phyloP scores from a whole-genome alignment of 331 rosid species.

The Malus hybrid region DNA sequence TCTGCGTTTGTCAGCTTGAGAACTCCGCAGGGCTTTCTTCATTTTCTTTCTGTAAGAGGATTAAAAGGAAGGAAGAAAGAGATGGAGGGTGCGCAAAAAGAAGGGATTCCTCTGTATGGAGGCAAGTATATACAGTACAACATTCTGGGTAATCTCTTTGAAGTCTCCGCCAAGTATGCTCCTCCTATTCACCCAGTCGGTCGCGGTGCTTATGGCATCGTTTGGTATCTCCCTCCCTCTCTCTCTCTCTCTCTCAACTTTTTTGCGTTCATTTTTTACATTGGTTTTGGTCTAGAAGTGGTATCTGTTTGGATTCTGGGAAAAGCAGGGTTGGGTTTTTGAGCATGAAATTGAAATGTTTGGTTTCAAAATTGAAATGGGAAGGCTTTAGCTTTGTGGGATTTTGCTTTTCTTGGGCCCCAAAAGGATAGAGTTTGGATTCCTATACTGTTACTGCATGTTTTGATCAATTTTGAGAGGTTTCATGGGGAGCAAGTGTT shows the following conservation, averaged over 20 bases:
- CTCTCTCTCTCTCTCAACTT: neutral
- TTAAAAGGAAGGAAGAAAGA: neutral
- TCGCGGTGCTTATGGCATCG: conserved; percentile 94
- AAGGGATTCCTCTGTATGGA: conserved; percentile 35
- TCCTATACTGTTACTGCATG: neutral
- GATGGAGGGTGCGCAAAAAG: conserved; percentile 34
- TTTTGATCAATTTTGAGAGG: neutral
- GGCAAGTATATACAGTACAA: conserved; percentile 62
- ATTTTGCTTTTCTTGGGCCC: neutral
- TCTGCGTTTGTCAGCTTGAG: neutral
- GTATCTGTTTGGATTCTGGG: neutral
- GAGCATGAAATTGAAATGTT: neutral
- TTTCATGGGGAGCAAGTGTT: neutral
- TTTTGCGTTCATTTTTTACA: neutral
- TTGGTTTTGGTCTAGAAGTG: neutral
- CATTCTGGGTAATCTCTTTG: conserved; percentile 65
- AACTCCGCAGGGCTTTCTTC: neutral
- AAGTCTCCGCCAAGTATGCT: conserved; percentile 57
- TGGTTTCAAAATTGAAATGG: neutral
- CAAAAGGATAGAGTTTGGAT: neutral
- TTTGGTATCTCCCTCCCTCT: conserved; percentile 42
- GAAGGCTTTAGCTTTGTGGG: neutral
- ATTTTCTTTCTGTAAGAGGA: neutral
- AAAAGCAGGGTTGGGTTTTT: neutral
- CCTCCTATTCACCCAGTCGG: conserved; percentile 90